Conservation (phyloP, 257 asterid species). For the Verbascum thapsus region DNA sequence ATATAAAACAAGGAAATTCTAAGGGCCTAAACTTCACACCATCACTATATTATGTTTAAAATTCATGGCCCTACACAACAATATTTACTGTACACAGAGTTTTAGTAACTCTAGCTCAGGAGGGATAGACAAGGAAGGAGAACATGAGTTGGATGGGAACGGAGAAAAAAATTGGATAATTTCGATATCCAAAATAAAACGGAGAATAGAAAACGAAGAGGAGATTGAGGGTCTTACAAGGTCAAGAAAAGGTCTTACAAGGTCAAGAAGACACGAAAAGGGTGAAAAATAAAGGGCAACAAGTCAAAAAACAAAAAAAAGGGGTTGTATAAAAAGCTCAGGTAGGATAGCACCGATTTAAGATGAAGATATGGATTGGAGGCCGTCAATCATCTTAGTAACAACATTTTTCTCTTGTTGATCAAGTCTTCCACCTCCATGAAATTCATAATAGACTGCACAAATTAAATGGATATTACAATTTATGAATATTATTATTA, state of each 20-base stretch:
- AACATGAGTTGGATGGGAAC: slow-evolving; percentile 58
- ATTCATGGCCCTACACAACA: slow-evolving; percentile 38
- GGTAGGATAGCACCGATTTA: slow-evolving; percentile 57
- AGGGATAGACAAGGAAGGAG: slow-evolving; percentile 99
- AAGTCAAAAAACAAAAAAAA: no score
- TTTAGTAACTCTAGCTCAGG: slow-evolving; percentile 70
- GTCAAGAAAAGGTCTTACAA: slow-evolving; percentile 99
- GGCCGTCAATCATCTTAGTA: neutral
- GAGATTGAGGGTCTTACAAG: slow-evolving; percentile 69
- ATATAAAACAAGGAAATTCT: slow-evolving; percentile 41
- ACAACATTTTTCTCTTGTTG: slow-evolving; percentile 23
- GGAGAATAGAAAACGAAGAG: neutral
- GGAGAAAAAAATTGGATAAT: slow-evolving; percentile 4
- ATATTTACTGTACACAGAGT: no score
- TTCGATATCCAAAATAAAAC: slow-evolving; percentile 24
- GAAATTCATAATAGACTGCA: no score
- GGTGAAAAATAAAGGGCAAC: no score
- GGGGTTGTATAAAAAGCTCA: slow-evolving; percentile 43
- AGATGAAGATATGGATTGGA: slow-evolving; percentile 22
- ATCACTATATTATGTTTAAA: slow-evolving; percentile 36
- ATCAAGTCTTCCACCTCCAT: slow-evolving; percentile 35
- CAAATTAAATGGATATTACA: neutral
- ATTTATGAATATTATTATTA: no score
- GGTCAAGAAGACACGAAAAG: slow-evolving; percentile 53
- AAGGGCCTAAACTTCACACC: slow-evolving; percentile 38